Evolutionary conservation across 108 stramenopile genomes (phyloP).

Genomic region (Pseudonitzschia delicatissima): DNA sequence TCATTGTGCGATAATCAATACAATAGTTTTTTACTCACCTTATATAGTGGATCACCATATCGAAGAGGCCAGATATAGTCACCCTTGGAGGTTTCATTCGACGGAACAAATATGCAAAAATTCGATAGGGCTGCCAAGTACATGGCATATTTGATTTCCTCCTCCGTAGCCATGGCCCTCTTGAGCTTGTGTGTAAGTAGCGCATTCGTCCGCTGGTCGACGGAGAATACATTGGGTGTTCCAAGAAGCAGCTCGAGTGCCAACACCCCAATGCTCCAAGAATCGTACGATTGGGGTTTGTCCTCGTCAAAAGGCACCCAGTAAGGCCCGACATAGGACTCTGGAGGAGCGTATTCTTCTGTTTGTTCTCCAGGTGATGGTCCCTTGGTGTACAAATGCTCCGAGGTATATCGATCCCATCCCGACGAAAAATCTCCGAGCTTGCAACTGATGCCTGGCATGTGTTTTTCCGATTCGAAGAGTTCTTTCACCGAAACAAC

Average conservation of each 20-base stretch:
- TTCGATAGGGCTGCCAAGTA: constrained; percentile 81
- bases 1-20: background rate
- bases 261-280: constrained; percentile 84
- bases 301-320: constrained; percentile 57
- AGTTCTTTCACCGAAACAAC: constrained; percentile 17
- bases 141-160: constrained; percentile 62
- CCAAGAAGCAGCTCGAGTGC: constrained; percentile 89
- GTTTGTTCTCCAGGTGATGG: constrained; percentile 69
- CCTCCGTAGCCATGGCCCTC: constrained; percentile 57
- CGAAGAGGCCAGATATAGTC: constrained; percentile 62
- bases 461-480: constrained; percentile 1
- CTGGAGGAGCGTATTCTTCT: constrained; percentile 82
- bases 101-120: constrained; percentile 78
- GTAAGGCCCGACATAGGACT: constrained; percentile 46
- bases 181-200: constrained; percentile 69
- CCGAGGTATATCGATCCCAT: constrained; percentile 62
- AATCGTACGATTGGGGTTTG: constrained; percentile 74
- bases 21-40: constrained; percentile 1
- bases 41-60: constrained; percentile 67
- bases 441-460: constrained; percentile 42
- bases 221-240: constrained; percentile 91
- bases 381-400: constrained; percentile 65
- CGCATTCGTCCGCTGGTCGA: constrained; percentile 89
- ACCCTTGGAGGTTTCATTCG: constrained; percentile 16
- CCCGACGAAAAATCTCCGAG: constrained; percentile 77